A percentile compares a stretch with the other conserved stretches of the same genome.
These are phyloP conservation scores for Penicillium verhagenii DNA, from an alignment of 495 filamentous ascomycete species.

Conservation along the genomic window DNA sequence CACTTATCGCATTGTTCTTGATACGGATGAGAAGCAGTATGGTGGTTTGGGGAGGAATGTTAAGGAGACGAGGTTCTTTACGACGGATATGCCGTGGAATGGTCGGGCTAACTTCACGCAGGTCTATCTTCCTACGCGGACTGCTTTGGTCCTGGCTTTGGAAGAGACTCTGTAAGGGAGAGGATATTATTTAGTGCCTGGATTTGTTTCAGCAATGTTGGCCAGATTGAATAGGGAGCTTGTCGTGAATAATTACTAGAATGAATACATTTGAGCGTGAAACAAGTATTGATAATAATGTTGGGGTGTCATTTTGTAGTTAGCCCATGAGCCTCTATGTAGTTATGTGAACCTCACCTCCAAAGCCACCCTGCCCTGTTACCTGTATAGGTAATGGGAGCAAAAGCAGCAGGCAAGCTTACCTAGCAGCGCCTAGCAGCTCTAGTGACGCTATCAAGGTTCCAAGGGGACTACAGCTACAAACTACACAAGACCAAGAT, in stretches of 20 bases:
- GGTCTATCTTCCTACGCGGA: constrained; percentile 84
- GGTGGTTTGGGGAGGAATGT: constrained; percentile 80
- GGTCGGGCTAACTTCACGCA: constrained; percentile 83
- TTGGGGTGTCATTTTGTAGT: too few relatives aligned
- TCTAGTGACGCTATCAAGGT: too few relatives aligned
- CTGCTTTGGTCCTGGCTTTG: constrained; percentile 67
- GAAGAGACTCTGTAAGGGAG: constrained; percentile 44
- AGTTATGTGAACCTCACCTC: too few relatives aligned
- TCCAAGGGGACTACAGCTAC: too few relatives aligned
- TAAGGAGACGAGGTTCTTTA: constrained; percentile 81
- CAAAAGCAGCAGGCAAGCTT: too few relatives aligned
- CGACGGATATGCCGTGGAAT: constrained; percentile 87
- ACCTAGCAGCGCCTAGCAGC: too few relatives aligned
- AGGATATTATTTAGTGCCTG: not conserved
- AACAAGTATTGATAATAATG: too few relatives aligned
- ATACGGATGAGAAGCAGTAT: constrained; percentile 72
- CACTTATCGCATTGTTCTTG: constrained; percentile 85
- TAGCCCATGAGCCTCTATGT: too few relatives aligned
- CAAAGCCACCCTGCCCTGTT: too few relatives aligned
- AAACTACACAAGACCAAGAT: not conserved
- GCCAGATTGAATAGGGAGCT: not conserved
- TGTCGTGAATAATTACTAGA: constrained; percentile 1
- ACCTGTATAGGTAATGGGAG: too few relatives aligned
- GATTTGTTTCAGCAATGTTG: not conserved
- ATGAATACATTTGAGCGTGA: not conserved